Percentiles rank a stretch among this genome's conserved stretches.
Conservation (phyloP, 805 yeast species). For the Kodamaea kakaduensis region DNA sequence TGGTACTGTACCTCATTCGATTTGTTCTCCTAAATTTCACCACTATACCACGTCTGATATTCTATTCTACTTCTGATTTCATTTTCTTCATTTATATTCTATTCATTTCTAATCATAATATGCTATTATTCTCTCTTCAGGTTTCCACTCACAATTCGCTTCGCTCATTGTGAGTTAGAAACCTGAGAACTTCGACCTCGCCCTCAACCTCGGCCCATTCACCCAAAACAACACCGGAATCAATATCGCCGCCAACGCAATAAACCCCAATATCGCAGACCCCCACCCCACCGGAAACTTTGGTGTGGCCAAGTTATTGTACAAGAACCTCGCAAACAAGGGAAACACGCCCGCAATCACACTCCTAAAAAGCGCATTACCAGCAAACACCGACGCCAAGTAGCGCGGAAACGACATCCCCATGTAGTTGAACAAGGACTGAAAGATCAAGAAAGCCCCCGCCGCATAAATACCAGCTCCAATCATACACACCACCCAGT, state of each 20-base stretch:
- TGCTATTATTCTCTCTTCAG: too few species aligned
- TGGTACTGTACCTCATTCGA: too few species aligned
- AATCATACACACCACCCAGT: conserved; percentile 21
- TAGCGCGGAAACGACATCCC: conserved; percentile 46
- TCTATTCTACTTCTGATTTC: too few species aligned
- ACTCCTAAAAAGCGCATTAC: conserved; percentile 50
- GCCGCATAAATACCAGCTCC: conserved; percentile 19
- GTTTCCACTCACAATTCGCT: too few species aligned
- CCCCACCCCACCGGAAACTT: conserved; percentile 64
- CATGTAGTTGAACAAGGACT: conserved; percentile 48
- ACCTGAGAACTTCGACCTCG: conserved; percentile 41
- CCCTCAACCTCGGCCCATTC: conserved; percentile 43
- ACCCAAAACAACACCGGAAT: conserved; percentile 46
- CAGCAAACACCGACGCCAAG: conserved; percentile 58
- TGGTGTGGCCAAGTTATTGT: conserved; percentile 41
- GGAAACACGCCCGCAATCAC: conserved; percentile 58
- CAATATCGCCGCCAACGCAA: conserved; percentile 39
- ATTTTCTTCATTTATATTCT: too few species aligned
- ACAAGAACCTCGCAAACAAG: conserved; percentile 60
- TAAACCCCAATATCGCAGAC: conserved; percentile 44
- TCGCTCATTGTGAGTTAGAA: too few species aligned
- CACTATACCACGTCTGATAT: too few species aligned
- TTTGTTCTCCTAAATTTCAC: too few species aligned
- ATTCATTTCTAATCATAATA: too few species aligned
- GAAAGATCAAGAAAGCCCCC: conserved; percentile 40